A percentile compares a stretch with the other conserved stretches of the same genome.
phyloP scores from a whole-genome alignment of 139 green algal species.

The Astrephomene gubernaculifera region DNA sequence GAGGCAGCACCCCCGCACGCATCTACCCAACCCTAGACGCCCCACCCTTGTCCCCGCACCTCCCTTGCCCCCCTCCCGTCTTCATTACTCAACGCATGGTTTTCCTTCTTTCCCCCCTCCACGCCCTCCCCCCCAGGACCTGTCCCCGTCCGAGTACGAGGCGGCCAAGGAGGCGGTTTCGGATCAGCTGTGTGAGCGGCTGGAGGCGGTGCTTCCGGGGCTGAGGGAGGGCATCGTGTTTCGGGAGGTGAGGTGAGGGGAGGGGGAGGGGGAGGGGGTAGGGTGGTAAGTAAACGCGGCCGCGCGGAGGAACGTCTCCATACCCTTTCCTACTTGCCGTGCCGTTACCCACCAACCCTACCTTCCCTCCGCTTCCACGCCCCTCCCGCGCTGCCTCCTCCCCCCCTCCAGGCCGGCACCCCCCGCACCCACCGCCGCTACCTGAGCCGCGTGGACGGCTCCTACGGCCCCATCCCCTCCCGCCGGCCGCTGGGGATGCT shows the following conservation, averaged over 20 bases:
- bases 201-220: constrained; percentile 90
- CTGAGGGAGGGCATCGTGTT: constrained; percentile 77
- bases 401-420: constrained; percentile 82
- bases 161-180: constrained; percentile 81
- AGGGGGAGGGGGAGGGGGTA: not conserved
- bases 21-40: no score
- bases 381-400: not conserved
- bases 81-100: no score
- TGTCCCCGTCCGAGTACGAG: constrained; percentile 60
- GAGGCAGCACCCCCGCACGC: no score
- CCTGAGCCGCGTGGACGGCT: constrained; percentile 89
- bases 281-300: not conserved
- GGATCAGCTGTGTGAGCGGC: constrained; percentile 76
- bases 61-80: no score
- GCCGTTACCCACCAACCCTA: not conserved
- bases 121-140: constrained; percentile 22
- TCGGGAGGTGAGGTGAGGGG: constrained; percentile 62
- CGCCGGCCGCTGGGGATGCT: constrained; percentile 90
- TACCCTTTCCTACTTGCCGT: not conserved
- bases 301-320: not conserved
- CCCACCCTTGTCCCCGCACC: no score
- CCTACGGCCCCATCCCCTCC: constrained; percentile 94
- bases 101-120: no score
- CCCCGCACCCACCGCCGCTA: constrained; percentile 94
- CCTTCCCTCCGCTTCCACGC: not conserved